Conservation (phyloP, 495 filamentous ascomycete species). For the Penicillium antarcticum region DNA sequence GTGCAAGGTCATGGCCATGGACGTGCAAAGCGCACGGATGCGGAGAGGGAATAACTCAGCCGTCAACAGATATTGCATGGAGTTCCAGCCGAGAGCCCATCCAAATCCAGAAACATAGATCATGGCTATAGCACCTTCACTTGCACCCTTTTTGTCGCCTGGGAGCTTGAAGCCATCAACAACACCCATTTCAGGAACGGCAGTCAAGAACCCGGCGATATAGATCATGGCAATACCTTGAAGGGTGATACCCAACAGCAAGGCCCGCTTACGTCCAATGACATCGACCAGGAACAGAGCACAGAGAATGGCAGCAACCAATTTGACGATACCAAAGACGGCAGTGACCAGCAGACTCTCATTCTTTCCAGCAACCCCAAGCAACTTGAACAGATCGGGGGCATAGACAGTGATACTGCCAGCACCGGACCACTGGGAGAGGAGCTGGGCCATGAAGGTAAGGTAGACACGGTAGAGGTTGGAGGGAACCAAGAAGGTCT, state of each 20-base stretch:
- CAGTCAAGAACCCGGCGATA: slow-evolving; percentile 62
- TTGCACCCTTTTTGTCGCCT: slow-evolving; percentile 29
- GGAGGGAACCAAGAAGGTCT: slow-evolving; percentile 55
- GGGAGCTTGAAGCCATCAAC: slow-evolving; percentile 27
- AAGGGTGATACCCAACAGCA: slow-evolving; percentile 60
- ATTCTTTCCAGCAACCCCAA: slow-evolving; percentile 59
- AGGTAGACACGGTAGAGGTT: slow-evolving; percentile 66
- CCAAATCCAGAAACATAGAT: slow-evolving; percentile 64
- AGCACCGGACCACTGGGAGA: slow-evolving; percentile 69
- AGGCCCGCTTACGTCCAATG: slow-evolving; percentile 67
- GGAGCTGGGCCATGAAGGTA: slow-evolving; percentile 54
- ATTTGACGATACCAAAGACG: slow-evolving; percentile 69
- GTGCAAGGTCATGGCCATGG: slow-evolving; percentile 53
- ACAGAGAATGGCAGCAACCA: slow-evolving; percentile 59
- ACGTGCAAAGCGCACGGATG: slow-evolving; percentile 43
- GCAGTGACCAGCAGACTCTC: slow-evolving; percentile 64
- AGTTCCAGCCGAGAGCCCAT: slow-evolving; percentile 75
- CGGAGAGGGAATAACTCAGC: slow-evolving; percentile 70
- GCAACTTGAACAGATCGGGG: slow-evolving; percentile 60
- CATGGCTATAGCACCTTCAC: slow-evolving; percentile 59
- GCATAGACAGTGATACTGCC: slow-evolving; percentile 66
- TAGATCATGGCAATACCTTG: slow-evolving; percentile 66
- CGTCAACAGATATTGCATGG: slow-evolving; percentile 72
- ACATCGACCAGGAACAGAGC: slow-evolving; percentile 72
- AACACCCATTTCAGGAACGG: slow-evolving; percentile 46